A percentile compares a stretch with the other conserved stretches of the same genome.
These are phyloP conservation scores for Zostera marina DNA, from an alignment of 116 monocot genomes.

Conservation along the genomic window DNA sequence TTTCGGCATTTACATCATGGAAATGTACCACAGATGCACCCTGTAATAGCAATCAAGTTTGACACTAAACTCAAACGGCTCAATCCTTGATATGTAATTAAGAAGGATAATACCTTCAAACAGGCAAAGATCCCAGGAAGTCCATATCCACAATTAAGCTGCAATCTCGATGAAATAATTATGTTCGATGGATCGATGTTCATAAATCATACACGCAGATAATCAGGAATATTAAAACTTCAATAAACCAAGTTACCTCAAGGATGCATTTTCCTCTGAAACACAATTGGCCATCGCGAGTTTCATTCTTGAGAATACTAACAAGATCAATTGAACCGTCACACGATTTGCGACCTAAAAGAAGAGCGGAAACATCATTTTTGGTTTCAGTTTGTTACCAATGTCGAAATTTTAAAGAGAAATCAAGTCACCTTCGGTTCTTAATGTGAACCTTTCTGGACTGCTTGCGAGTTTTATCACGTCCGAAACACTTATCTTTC, in stretches of 20 bases:
- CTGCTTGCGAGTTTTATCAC: slow-evolving; percentile 50
- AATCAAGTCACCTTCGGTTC: slow-evolving; percentile 46
- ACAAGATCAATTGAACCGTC: slow-evolving; percentile 80
- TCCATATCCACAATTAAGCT: slow-evolving; percentile 78
- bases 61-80: not conserved
- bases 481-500: slow-evolving; percentile 70
- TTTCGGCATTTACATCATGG: slow-evolving; percentile 82
- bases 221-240: not conserved
- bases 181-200: not conserved
- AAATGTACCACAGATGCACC: slow-evolving; percentile 89
- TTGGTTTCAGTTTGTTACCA: not conserved
- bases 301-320: slow-evolving; percentile 72
- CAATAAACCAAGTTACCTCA: slow-evolving; percentile 36
- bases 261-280: slow-evolving; percentile 80
- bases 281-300: slow-evolving; percentile 86
- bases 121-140: slow-evolving; percentile 78
- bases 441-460: slow-evolving; percentile 37
- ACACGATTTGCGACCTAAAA: slow-evolving; percentile 38
- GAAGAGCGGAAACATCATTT: not conserved
- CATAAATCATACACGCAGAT: no score
- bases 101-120: slow-evolving; percentile 50
- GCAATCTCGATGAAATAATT: slow-evolving; percentile 6
- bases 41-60: slow-evolving; percentile 15
- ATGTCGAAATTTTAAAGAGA: not conserved
- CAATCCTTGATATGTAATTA: not conserved